These are phyloP conservation scores for Papiliotrema flavescens DNA, from an alignment of 1,284 basidiomycete genomes.

Conservation along the genomic window DNA sequence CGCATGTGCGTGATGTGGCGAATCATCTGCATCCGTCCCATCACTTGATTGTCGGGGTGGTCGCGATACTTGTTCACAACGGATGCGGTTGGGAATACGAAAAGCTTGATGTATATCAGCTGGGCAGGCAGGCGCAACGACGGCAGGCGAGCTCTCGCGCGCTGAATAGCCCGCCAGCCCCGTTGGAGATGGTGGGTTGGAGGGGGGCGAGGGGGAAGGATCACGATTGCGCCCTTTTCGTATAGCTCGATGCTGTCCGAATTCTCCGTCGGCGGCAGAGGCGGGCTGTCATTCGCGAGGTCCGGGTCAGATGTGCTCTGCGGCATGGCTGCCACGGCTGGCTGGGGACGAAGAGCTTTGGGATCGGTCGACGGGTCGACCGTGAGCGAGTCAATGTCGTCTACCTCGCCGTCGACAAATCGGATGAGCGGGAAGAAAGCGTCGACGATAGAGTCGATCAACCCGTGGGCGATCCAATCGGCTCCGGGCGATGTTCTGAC, in stretches of 20 bases:
- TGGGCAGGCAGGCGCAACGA: background rate
- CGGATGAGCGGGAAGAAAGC: constrained; percentile 85
- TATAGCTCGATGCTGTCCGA: constrained; percentile 3
- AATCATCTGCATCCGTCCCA: constrained; percentile 52
- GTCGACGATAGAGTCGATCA: constrained; percentile 91
- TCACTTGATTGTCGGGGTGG: constrained; percentile 22
- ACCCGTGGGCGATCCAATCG: constrained; percentile 92
- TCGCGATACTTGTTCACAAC: constrained; percentile 18
- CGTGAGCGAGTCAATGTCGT: constrained; percentile 71
- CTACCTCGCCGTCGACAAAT: constrained; percentile 77
- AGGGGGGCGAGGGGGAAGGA: background rate
- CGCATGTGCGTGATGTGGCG: constrained; percentile 76
- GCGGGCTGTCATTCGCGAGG: background rate
- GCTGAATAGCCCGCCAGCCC: too few species aligned
- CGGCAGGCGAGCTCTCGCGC: background rate
- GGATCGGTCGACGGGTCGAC: constrained; percentile 46
- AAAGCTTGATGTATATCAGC: constrained; percentile 35
- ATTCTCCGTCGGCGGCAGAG: background rate
- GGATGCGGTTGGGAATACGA: constrained; percentile 33
- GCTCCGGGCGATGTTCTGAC: constrained; percentile 59
- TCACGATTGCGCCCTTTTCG: constrained; percentile 8
- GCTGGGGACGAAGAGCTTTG: constrained; percentile 5
- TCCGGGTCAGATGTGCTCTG: too few species aligned
- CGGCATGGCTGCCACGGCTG: too few species aligned
- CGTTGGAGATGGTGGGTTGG: background rate